Percentiles rank a stretch among this genome's conserved stretches.
These are phyloP conservation scores for Beauveria medogensis DNA, from an alignment of 2,329 filamentous ascomycete species.

Conservation along the genomic window DNA sequence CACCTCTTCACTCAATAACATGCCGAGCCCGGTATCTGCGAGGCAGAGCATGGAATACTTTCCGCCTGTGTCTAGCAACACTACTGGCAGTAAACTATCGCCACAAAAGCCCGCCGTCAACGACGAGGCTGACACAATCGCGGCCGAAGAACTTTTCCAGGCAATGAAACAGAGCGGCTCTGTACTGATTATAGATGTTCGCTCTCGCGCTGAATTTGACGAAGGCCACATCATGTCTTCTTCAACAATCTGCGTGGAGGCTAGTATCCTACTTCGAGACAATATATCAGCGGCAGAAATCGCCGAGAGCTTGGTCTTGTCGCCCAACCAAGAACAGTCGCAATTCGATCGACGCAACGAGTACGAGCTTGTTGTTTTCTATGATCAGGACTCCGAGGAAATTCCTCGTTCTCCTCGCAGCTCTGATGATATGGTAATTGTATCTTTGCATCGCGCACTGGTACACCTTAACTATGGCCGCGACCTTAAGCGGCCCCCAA, in stretches of 20 bases:
- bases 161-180: slow-evolving; percentile 53
- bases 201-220: slow-evolving; percentile 72
- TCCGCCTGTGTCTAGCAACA: slow-evolving; percentile 12
- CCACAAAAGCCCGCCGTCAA: slow-evolving; percentile 15
- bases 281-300: slow-evolving; percentile 56
- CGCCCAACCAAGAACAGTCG: slow-evolving; percentile 63
- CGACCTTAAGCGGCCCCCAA: slow-evolving; percentile 63
- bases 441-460: slow-evolving; percentile 69
- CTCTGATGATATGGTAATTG: slow-evolving; percentile 47
- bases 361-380: slow-evolving; percentile 84
- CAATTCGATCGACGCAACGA: slow-evolving; percentile 65
- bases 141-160: slow-evolving; percentile 60
- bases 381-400: slow-evolving; percentile 61
- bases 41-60: slow-evolving; percentile 27
- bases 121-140: slow-evolving; percentile 42
- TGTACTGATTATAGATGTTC: slow-evolving; percentile 79
- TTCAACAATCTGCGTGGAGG: slow-evolving; percentile 84
- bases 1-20: slow-evolving; percentile 28
- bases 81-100: slow-evolving; percentile 17
- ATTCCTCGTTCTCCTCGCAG: slow-evolving; percentile 32
- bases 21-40: slow-evolving; percentile 18
- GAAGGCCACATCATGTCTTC: slow-evolving; percentile 80
- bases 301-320: slow-evolving; percentile 61
- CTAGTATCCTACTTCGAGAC: slow-evolving; percentile 60
- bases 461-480: slow-evolving; percentile 77